Evolutionary conservation across 495 filamentous ascomycete species (phyloP).

Genomic region (Sporormia fimetaria): DNA sequence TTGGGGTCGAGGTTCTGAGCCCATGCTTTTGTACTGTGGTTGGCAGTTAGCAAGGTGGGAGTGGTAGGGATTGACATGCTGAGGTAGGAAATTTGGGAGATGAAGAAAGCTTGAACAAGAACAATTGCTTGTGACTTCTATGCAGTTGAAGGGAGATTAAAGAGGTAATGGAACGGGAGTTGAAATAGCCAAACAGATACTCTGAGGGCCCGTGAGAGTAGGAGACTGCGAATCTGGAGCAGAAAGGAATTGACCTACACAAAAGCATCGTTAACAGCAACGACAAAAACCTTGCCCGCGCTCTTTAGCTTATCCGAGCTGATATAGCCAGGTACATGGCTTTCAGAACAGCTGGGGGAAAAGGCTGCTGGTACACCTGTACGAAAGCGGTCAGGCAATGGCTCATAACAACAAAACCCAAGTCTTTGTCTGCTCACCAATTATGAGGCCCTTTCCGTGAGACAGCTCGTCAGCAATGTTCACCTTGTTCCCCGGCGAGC

Average conservation of each 20-base stretch:
- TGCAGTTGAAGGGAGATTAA: no score
- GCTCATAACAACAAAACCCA: no score
- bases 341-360: constrained; percentile 67
- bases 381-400: neutral
- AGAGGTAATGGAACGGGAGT: no score
- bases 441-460: constrained; percentile 57
- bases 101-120: no score
- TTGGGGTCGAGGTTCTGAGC: constrained; percentile 58
- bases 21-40: constrained; percentile 74
- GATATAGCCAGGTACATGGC: constrained; percentile 74
- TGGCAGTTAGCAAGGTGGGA: constrained; percentile 2
- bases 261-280: constrained; percentile 86
- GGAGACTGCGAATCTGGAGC: constrained; percentile 6
- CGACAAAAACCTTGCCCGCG: constrained; percentile 70
- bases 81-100: neutral
- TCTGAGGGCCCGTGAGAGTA: no score
- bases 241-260: constrained; percentile 48
- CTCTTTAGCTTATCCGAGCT: constrained; percentile 58
- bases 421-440: constrained; percentile 36
- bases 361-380: constrained; percentile 75
- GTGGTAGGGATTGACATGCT: neutral
- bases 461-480: constrained; percentile 66
- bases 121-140: no score
- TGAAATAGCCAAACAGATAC: no score
- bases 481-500: constrained; percentile 67